Evolutionary conservation across 805 yeast species (phyloP).

Genomic region (Spencermartinsiella europaea): DNA sequence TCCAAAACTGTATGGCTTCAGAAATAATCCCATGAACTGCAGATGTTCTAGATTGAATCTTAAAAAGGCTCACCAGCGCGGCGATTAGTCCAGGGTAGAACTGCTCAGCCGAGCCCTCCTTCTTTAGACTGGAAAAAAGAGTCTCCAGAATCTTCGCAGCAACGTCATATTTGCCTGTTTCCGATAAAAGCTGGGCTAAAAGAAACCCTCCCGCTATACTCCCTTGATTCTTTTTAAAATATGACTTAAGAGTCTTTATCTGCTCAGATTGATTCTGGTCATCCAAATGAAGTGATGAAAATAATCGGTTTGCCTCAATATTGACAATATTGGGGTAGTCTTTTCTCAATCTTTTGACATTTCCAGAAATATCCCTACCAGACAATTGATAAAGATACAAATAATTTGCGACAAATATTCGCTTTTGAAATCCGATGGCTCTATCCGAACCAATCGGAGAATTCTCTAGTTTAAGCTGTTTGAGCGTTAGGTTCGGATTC

Average conservation of each 20-base stretch:
- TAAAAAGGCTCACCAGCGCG: slow-evolving; percentile 46
- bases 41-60: slow-evolving; percentile 37
- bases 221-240: slow-evolving; percentile 27
- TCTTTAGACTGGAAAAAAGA: slow-evolving; percentile 2
- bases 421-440: slow-evolving; percentile 3
- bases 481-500: slow-evolving; percentile 21
- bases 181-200: slow-evolving; percentile 25
- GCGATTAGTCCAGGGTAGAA: slow-evolving; percentile 47
- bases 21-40: slow-evolving; percentile 33
- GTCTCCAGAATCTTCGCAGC: slow-evolving; percentile 28
- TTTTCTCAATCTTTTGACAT: slow-evolving; percentile 18
- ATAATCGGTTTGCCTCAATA: slow-evolving; percentile 4
- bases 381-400: slow-evolving; percentile 37
- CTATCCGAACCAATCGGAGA: slow-evolving; percentile 6
- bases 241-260: slow-evolving; percentile 25
- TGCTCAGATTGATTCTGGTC: neutral
- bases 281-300: neutral
- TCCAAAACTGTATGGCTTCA: slow-evolving; percentile 29
- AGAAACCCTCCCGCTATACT: slow-evolving; percentile 26
- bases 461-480: slow-evolving; percentile 11
- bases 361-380: slow-evolving; percentile 25
- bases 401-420: slow-evolving; percentile 35
- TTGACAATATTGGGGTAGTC: slow-evolving; percentile 18
- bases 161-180: slow-evolving; percentile 21
- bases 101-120: slow-evolving; percentile 1